Conservation (phyloP, 2,329 filamentous ascomycete species). For the Xylaria hypoxylon region DNA sequence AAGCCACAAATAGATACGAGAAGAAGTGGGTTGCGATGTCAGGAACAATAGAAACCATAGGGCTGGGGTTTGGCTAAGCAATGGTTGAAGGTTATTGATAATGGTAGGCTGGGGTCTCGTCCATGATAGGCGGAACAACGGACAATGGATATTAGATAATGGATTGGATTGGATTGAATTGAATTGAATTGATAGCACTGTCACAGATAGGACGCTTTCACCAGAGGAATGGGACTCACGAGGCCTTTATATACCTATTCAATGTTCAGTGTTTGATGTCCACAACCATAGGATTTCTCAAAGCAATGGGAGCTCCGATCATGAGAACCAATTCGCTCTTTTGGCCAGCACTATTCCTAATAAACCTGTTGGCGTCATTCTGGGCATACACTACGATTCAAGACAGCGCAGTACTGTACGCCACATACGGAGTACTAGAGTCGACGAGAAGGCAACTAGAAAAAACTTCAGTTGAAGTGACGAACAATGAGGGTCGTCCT, state of each 20-base stretch:
- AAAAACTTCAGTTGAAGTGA: slow-evolving; percentile 39
- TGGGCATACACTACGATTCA: slow-evolving; percentile 19
- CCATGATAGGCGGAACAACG: slow-evolving; percentile 28
- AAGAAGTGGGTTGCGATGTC: slow-evolving; percentile 30
- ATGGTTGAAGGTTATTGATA: slow-evolving; percentile 26
- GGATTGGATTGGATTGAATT: not conserved
- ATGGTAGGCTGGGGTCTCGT: slow-evolving; percentile 19
- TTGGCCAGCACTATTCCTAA: slow-evolving; percentile 24
- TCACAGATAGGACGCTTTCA: slow-evolving; percentile 20
- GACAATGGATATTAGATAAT: not conserved
- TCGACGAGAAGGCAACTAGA: slow-evolving; percentile 18
- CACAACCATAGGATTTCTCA: slow-evolving; percentile 11
- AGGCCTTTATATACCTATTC: slow-evolving; percentile 35
- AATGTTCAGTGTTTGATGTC: not conserved
- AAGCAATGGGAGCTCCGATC: slow-evolving; percentile 18
- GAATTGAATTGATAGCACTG: slow-evolving; percentile 12
- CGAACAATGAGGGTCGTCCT: slow-evolving; percentile 41
- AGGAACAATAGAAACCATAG: slow-evolving; percentile 28
- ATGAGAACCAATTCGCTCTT: slow-evolving; percentile 28
- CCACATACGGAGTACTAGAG: slow-evolving; percentile 28
- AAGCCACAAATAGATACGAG: slow-evolving; percentile 37
- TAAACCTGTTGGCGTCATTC: slow-evolving; percentile 31
- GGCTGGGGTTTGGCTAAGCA: slow-evolving; percentile 28
- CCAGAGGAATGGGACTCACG: slow-evolving; percentile 25
- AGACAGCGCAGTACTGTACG: slow-evolving; percentile 33